Evolutionary conservation across 169 alveolate genomes (phyloP).

Genomic region (Blepharisma undulans): DNA sequence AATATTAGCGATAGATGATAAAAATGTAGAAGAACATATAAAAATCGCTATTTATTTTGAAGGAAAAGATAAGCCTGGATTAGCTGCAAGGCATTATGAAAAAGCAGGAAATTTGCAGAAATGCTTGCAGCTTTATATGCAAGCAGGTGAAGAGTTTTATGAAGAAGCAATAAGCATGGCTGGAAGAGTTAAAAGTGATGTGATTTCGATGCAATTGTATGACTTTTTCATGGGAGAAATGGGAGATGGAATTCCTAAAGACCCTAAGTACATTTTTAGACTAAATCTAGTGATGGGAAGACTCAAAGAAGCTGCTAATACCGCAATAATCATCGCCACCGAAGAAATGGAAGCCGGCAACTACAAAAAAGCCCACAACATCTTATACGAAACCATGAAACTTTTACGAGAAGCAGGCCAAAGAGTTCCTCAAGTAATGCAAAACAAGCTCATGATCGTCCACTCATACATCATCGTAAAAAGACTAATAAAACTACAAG

Average conservation of each 20-base stretch:
- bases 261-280: slow-evolving; percentile 78
- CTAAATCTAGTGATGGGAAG: slow-evolving; percentile 79
- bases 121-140: slow-evolving; percentile 69
- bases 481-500: slow-evolving; percentile 78
- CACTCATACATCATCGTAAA: slow-evolving; percentile 85
- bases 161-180: slow-evolving; percentile 85
- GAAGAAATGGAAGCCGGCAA: slow-evolving; percentile 85
- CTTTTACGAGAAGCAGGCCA: slow-evolving; percentile 63
- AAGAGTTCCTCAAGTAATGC: slow-evolving; percentile 78
- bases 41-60: slow-evolving; percentile 82
- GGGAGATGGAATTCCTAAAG: slow-evolving; percentile 83
- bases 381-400: slow-evolving; percentile 77
- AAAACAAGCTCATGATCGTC: slow-evolving; percentile 75
- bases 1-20: slow-evolving; percentile 58
- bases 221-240: slow-evolving; percentile 88
- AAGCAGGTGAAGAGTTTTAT: slow-evolving; percentile 66
- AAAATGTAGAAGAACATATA: slow-evolving; percentile 75
- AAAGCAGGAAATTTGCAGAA: slow-evolving; percentile 70
- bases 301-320: slow-evolving; percentile 74
- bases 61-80: slow-evolving; percentile 68
- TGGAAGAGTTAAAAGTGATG: slow-evolving; percentile 80
- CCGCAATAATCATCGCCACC: slow-evolving; percentile 83
- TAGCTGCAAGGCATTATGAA: slow-evolving; percentile 80
- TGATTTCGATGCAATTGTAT: slow-evolving; percentile 79
- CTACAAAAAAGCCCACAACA: slow-evolving; percentile 87